Evolutionary conservation across 2,329 filamentous ascomycete genomes (phyloP).

Genomic region (Chaetomiaceae sp.): DNA sequence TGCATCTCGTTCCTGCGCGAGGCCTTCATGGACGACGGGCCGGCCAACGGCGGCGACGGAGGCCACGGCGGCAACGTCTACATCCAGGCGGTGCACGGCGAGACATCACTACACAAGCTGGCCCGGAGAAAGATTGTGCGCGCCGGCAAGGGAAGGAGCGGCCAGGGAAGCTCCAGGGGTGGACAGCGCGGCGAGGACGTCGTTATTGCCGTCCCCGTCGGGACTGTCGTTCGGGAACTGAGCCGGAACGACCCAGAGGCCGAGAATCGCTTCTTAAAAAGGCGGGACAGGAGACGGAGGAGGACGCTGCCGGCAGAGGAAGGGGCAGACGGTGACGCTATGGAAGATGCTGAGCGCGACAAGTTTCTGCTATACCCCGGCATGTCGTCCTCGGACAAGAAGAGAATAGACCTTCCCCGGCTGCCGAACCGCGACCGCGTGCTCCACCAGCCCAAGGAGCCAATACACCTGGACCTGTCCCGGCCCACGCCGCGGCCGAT

Average conservation of each 20-base stretch:
- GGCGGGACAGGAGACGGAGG: conserved; percentile 7
- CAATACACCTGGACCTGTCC: conserved; percentile 69
- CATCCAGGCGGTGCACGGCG: conserved; percentile 85
- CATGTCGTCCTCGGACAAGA: conserved; percentile 63
- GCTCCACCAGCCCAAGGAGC: conserved; percentile 65
- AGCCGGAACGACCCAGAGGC: conserved; percentile 71
- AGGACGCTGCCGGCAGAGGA: conserved; percentile 28
- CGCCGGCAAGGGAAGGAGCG: conserved; percentile 71
- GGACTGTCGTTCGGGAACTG: conserved; percentile 83
- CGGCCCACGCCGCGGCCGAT: conserved; percentile 78
- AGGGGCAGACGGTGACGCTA: conserved; percentile 38
- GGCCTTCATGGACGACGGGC: conserved; percentile 82
- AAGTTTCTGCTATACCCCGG: conserved; percentile 89
- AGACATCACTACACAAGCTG: conserved; percentile 91
- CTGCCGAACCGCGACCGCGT: conserved; percentile 49
- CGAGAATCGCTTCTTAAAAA: conserved; percentile 48
- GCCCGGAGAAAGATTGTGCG: conserved; percentile 70
- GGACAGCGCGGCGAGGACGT: conserved; percentile 83
- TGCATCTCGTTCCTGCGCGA: conserved; percentile 94
- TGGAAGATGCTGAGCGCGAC: conserved; percentile 50
- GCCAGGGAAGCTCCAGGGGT: conserved; percentile 66
- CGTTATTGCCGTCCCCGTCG: conserved; percentile 84
- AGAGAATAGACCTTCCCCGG: conserved; percentile 44
- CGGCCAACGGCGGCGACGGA: conserved; percentile 91
- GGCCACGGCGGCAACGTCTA: conserved; percentile 89